Evolutionary conservation across 225 moss, liverwort and hornwort genomes (phyloP), one percentile per base, ranked within the genome.

Genomic region (Antitrichia curtipendula): DNA sequence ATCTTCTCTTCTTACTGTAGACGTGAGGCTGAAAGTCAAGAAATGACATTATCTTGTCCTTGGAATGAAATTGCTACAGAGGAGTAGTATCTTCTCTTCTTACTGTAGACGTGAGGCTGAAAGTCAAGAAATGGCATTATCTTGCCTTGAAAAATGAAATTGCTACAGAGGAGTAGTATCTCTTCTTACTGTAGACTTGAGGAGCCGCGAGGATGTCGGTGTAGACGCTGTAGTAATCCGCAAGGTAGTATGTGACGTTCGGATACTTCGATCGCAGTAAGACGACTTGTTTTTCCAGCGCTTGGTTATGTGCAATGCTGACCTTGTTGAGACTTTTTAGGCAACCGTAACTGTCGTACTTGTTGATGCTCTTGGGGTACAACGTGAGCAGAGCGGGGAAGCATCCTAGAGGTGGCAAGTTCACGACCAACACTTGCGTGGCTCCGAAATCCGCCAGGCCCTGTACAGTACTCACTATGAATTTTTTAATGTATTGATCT

Each of bases 401-500:
- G 82, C 94, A 93, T 73, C 93, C 91, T 22, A 94, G 63, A 63
- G 94, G 94, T 47, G 90, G 89, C 70, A 92, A 32, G 71, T 90
- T 94, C 34, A 91, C 78, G 4, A 89, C 90, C 36, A 94, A 50
- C 78, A 94, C 89, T 65, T 87, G 59, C n/a, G 73, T 60, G 16
- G 86, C 88, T 75, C 93, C 88, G 31, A 82, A 85, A 5, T 63
- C 80, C 27, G 84, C 81, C 41, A 92, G 24, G 41, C 80, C 86
- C 90, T 93, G 80, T 65, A 43, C 5, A 75, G 27, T 24, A 75
- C 36, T 75, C 75, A 58, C 56, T 57, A 40, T 80, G 29, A 65
- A 59, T 47, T 14, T 79, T 43, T 3, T 11, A 16, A 43, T n/a
- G 21, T 38, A 21, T 52, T 25, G 58, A 84, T 50, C 61, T 62